Conservation (phyloP, 768 basidiomycete species). For the Lactifluus hygrophoroides region DNA sequence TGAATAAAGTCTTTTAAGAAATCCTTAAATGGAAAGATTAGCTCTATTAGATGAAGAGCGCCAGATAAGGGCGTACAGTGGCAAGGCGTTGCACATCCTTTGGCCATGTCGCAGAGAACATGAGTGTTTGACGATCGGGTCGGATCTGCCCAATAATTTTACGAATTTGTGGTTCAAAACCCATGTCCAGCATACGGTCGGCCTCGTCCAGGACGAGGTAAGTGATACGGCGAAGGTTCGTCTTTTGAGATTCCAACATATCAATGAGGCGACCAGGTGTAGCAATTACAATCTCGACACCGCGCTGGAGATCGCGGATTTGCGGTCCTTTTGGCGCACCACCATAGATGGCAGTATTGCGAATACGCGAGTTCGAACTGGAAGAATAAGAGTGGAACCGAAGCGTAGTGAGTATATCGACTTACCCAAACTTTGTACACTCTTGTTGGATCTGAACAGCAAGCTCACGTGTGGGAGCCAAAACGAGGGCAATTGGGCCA, state of each 20-base stretch:
- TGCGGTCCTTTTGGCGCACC: constrained; percentile 98
- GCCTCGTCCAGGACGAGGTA: constrained; percentile 99
- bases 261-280: constrained; percentile 99
- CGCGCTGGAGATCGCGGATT: constrained; percentile 94
- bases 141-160: constrained; percentile 97
- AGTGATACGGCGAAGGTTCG: constrained; percentile 91
- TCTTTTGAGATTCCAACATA: constrained; percentile 96
- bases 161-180: constrained; percentile 99
- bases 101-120: constrained; percentile 99
- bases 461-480: constrained; percentile 96
- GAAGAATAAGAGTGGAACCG: constrained; percentile 5
- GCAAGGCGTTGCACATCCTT: constrained; percentile 99
- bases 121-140: constrained; percentile 95
- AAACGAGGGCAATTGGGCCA: constrained; percentile 92
- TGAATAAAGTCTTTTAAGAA: constrained; percentile 96
- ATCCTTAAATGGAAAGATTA: constrained; percentile 44
- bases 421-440: constrained; percentile 94
- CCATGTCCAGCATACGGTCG: constrained; percentile 99
- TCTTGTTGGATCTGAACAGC: constrained; percentile 99
- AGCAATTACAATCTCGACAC: constrained; percentile 97
- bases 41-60: not conserved
- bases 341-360: constrained; percentile 98
- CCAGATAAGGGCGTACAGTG: constrained; percentile 40
- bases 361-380: constrained; percentile 86
- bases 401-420: constrained; percentile 11